These are phyloP conservation scores for Euryodendron excelsum DNA, from an alignment of 148 eudicot species.

Conservation along the genomic window DNA sequence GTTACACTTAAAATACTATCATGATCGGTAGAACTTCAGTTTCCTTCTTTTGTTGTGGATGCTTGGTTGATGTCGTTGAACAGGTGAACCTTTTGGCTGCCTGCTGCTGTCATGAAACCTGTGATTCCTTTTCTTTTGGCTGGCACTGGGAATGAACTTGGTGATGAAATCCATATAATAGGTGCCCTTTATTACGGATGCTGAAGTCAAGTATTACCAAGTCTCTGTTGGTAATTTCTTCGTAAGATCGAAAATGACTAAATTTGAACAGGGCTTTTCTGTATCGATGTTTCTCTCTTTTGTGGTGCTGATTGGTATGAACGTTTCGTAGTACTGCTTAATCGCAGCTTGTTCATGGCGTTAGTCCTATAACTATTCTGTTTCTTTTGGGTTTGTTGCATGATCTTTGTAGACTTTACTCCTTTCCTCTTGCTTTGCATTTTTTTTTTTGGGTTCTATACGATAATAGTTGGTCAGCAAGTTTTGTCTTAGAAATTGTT, in stretches of 20 bases:
- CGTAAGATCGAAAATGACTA: no score
- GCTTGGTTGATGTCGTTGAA: background rate
- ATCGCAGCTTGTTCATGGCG: background rate
- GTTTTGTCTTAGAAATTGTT: no score
- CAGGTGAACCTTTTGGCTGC: constrained; percentile 2
- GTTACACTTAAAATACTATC: background rate
- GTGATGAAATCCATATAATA: background rate
- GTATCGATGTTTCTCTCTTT: background rate
- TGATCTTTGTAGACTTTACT: no score
- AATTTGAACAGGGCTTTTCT: background rate
- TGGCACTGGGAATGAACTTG: background rate
- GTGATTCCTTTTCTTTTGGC: background rate
- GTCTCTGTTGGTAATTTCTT: background rate
- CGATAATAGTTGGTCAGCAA: no score
- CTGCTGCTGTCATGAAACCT: background rate
- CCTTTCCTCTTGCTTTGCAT: no score
- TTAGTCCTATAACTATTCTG: background rate
- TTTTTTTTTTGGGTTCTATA: no score
- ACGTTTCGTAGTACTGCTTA: background rate
- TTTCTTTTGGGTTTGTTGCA: background rate
- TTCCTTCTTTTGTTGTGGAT: background rate
- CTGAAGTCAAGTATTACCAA: background rate
- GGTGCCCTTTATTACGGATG: background rate
- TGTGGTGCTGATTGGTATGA: background rate
- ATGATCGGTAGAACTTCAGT: background rate